Evolutionary conservation across 2,329 filamentous ascomycete genomes (phyloP).

Genomic region (Ophiostoma ulmi): DNA sequence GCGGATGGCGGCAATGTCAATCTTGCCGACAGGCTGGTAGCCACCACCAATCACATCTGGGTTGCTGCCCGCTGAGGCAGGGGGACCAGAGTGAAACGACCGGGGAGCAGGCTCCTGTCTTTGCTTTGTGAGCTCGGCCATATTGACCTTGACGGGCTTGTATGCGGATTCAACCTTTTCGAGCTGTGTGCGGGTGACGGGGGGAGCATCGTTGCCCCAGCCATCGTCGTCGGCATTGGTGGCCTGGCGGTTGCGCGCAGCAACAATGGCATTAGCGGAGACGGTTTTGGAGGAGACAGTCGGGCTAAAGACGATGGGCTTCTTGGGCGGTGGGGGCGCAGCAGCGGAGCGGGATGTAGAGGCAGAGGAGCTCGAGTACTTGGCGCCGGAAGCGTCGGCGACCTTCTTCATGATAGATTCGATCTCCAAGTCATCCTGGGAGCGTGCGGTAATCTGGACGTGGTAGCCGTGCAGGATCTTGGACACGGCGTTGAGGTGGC

Average conservation of each 20-base stretch:
- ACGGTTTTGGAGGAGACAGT: slow-evolving; percentile 45
- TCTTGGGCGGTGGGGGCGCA: slow-evolving; percentile 62
- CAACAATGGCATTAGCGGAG: slow-evolving; percentile 61
- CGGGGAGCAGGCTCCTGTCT: slow-evolving; percentile 50
- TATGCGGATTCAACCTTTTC: slow-evolving; percentile 92
- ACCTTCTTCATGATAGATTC: slow-evolving; percentile 90
- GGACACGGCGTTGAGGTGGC: slow-evolving; percentile 80
- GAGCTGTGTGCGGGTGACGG: slow-evolving; percentile 75
- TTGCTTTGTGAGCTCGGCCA: slow-evolving; percentile 75
- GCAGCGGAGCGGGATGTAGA: slow-evolving; percentile 32
- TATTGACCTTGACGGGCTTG: slow-evolving; percentile 91
- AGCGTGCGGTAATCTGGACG: slow-evolving; percentile 92
- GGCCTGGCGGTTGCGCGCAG: slow-evolving; percentile 54
- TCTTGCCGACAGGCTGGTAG: slow-evolving; percentile 92
- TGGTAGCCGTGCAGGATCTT: slow-evolving; percentile 96
- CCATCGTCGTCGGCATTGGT: slow-evolving; percentile 72
- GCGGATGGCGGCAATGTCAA: slow-evolving; percentile 91
- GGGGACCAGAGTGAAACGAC: slow-evolving; percentile 45
- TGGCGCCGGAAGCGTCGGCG: slow-evolving; percentile 86
- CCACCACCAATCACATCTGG: slow-evolving; percentile 71
- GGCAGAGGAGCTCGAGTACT: slow-evolving; percentile 66
- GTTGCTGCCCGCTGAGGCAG: slow-evolving; percentile 37
- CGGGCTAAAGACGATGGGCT: slow-evolving; percentile 79
- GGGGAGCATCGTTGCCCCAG: slow-evolving; percentile 93
- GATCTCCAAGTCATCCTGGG: slow-evolving; percentile 80